Base-by-base conservation (phyloP, 805 yeast genomes). In the Metschnikowia peoriensis region DNA sequence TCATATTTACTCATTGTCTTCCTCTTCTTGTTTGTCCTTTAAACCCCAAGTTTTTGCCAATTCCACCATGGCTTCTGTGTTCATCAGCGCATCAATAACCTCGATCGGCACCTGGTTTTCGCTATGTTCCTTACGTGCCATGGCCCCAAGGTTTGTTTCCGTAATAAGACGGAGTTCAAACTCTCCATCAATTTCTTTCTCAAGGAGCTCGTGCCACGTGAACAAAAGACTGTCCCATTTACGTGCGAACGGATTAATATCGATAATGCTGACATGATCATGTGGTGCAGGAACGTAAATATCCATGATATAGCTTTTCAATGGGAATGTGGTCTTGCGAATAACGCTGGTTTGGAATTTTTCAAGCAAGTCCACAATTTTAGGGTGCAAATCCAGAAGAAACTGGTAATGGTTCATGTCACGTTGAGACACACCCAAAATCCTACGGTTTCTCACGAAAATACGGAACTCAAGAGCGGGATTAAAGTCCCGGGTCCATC, bases 401-500 rank as follows among this genome's bases (percentile, higher is more conserved):
- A 82, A 94, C 34, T 82, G 84, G 63, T 92, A 94, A 63, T 80
- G 86, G 66, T 92, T 89, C 63, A 90, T 74, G 66, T 94, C 97
- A 50, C 99, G 74, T 67, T 93, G 99, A 1, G 91, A 78, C 1
- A 86, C 82, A 0, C 88, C 98, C 6, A 92, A 65, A 7, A 94
- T 71, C 44, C 73, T 69, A 3, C 84, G 69, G 49, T 84, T 79
- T 51, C 79, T 78, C 1, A 94, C 88, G 69, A 91, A 94, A 34
- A 92, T 83, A 53, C 99, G 77, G 65, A 94, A 94, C 66, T 94
- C 99, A 61, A 91, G 72, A 0, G 98, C 89, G 0, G 98, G 97
- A 57, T 89, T 90, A 41, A 93, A 71, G 17, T 78, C 82, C 5
- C 50, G 38, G 42, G 82, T 76, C 98, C 97, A 94, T 67, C 90